Conservation (phyloP, 345 rosid genomes). For the Bretschneidera sinensis region DNA sequence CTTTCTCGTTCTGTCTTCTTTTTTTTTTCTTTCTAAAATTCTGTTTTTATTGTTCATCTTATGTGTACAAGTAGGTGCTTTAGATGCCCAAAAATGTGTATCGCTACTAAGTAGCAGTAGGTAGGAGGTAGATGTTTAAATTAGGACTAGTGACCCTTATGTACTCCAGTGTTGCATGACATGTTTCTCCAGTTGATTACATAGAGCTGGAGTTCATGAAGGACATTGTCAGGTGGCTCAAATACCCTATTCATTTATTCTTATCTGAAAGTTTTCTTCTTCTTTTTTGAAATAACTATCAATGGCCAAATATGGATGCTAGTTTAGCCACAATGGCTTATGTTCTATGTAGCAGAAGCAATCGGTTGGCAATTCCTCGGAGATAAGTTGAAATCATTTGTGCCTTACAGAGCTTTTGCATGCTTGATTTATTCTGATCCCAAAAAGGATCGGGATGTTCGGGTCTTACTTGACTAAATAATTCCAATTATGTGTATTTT, state of each 20-base stretch:
- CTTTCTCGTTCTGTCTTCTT: slow-evolving; percentile 17
- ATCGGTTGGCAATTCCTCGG: background rate
- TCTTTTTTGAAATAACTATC: background rate
- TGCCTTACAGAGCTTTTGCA: no score
- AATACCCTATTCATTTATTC: slow-evolving; percentile 21
- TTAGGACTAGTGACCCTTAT: slow-evolving; percentile 11
- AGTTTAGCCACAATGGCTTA: background rate
- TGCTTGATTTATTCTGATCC: no score
- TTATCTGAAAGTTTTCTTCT: slow-evolving; percentile 2
- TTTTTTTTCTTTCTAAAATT: slow-evolving; percentile 8
- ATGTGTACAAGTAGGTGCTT: slow-evolving; percentile 39
- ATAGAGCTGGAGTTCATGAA: background rate
- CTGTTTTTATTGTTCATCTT: background rate
- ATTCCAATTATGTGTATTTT: no score
- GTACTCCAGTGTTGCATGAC: slow-evolving; percentile 2
- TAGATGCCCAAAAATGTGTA: slow-evolving; percentile 23
- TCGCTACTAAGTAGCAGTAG: slow-evolving; percentile 15
- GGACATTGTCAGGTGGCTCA: background rate
- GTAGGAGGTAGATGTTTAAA: slow-evolving; percentile 11
- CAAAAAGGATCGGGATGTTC: no score
- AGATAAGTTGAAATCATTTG: no score
- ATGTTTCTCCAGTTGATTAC: slow-evolving; percentile 9
- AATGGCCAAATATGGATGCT: no score
- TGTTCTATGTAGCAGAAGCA: background rate
- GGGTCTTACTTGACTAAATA: no score